These are phyloP conservation scores for Nicotiana tomentosiformis DNA, from an alignment of 257 asterid genomes.

Conservation along the genomic window DNA sequence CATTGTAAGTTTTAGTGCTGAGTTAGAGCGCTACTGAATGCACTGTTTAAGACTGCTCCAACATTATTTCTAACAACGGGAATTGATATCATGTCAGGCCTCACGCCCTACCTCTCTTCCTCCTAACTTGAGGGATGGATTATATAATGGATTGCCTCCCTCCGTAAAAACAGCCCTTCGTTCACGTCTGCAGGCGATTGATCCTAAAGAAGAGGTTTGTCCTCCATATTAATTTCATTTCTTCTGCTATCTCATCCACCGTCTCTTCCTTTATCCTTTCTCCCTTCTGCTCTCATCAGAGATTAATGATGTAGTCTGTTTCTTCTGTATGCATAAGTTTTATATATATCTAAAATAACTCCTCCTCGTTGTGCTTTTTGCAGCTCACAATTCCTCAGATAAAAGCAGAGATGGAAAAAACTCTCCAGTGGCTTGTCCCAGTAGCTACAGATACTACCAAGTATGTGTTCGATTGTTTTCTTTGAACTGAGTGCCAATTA, in stretches of 20 bases:
- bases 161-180: conserved; percentile 57
- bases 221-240: conserved; percentile 4
- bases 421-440: conserved; percentile 95
- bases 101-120: conserved; percentile 94
- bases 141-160: conserved; percentile 86
- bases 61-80: neutral
- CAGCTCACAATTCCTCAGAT: conserved; percentile 79
- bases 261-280: neutral
- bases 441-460: conserved; percentile 84
- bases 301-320: neutral
- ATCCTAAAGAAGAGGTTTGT: conserved; percentile 60
- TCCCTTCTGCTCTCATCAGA: neutral
- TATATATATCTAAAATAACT: neutral
- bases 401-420: conserved; percentile 91
- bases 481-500: neutral
- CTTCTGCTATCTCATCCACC: neutral
- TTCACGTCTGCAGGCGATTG: conserved; percentile 32
- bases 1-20: conserved; percentile 44
- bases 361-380: conserved; percentile 15
- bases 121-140: conserved; percentile 80
- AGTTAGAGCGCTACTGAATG: conserved; percentile 4
- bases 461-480: conserved; percentile 24
- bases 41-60: neutral
- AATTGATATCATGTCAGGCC: conserved; percentile 41
- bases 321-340: neutral